Percentiles rank a stretch among this genome's conserved stretches.
These are phyloP conservation scores for Suhomyces taliae DNA, from an alignment of 1,139 yeast species.

Conservation along the genomic window DNA sequence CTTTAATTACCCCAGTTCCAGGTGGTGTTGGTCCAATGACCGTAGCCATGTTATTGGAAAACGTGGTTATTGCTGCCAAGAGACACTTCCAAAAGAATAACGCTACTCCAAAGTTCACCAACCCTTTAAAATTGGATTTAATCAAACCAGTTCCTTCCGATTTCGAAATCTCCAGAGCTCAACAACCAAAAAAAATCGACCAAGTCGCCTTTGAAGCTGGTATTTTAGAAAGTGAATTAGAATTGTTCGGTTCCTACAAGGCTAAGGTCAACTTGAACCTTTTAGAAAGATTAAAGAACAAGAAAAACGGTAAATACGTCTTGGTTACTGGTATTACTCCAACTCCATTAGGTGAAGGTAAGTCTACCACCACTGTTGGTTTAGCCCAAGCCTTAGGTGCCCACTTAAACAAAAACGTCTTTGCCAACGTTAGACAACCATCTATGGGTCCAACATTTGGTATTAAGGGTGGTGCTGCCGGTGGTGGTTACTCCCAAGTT, in stretches of 20 bases:
- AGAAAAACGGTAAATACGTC: conserved; percentile 63
- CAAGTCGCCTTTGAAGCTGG: conserved; percentile 67
- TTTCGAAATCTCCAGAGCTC: conserved; percentile 71
- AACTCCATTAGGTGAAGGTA: conserved; percentile 82
- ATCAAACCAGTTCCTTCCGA: conserved; percentile 71
- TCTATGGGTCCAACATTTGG: conserved; percentile 90
- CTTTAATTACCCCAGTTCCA: conserved; percentile 77
- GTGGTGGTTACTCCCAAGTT: conserved; percentile 84
- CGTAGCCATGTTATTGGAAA: conserved; percentile 84
- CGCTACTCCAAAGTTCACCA: conserved; percentile 50
- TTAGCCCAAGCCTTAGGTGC: conserved; percentile 80
- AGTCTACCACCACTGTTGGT: conserved; percentile 78
- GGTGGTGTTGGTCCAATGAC: conserved; percentile 94
- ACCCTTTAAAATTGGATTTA: conserved; percentile 51
- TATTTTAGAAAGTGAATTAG: conserved; percentile 60
- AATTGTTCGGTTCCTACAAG: conserved; percentile 71
- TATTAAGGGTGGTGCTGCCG: conserved; percentile 88
- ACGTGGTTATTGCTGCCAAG: conserved; percentile 82
- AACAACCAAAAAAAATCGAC: conserved; percentile 65
- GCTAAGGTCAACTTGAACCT: conserved; percentile 73
- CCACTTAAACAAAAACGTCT: conserved; percentile 63
- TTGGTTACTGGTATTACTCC: conserved; percentile 83
- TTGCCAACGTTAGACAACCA: conserved; percentile 83
- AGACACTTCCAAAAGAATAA: conserved; percentile 45
- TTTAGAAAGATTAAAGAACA: conserved; percentile 66